phyloP scores from a whole-genome alignment of 139 green algal genomes.

The Closterium sp. region DNA sequence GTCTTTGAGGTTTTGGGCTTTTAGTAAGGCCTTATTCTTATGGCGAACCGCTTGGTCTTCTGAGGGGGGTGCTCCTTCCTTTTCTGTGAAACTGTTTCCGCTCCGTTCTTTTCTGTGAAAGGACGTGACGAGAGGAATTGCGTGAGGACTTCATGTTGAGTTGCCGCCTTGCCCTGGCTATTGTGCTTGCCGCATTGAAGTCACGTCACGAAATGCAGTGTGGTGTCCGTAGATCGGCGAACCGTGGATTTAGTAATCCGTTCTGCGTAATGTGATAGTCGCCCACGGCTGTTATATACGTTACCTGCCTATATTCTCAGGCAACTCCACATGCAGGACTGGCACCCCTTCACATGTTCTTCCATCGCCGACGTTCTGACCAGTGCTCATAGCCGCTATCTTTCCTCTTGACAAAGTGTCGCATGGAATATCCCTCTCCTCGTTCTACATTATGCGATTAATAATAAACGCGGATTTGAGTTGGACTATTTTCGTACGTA shows the following conservation, averaged over 20 bases:
- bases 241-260: background rate
- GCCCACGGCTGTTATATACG: background rate
- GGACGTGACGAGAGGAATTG: background rate
- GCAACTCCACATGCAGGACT: background rate
- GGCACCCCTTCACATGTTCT: too few species aligned
- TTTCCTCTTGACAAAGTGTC: too few species aligned
- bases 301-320: background rate
- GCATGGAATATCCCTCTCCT: background rate
- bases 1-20: too few species aligned
- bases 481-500: background rate
- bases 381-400: too few species aligned
- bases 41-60: too few species aligned
- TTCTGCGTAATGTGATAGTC: background rate
- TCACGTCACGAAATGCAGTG: background rate
- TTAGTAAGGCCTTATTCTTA: too few species aligned
- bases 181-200: background rate
- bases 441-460: background rate
- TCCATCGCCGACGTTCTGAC: too few species aligned
- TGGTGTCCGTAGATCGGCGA: too few species aligned
- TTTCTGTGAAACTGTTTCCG: too few species aligned
- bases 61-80: too few species aligned
- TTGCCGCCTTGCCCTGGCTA: background rate
- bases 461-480: background rate
- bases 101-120: too few species aligned
- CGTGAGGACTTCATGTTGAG: background rate